Evolutionary conservation across 2,329 filamentous ascomycete genomes (phyloP), one percentile per base, ranked within the genome.

Genomic region (Diaporthe ilicicola): DNA sequence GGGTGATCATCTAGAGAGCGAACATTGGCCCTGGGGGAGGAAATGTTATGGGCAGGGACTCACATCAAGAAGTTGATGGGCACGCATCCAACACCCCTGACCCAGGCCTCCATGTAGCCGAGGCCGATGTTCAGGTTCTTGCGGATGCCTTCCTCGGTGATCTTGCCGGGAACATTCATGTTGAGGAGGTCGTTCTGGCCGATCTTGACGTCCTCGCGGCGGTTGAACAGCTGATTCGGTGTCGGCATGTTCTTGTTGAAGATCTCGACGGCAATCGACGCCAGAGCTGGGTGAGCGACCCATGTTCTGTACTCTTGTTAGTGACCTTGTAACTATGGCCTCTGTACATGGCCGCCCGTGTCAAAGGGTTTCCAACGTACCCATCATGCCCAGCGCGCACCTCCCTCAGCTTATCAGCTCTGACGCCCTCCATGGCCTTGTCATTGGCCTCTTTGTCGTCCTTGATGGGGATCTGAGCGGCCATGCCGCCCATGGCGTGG

Each of bases 191-290:
- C 96, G 78, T 96, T 97, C 78, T 91, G 91, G 56, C 91, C 91
- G 78, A 99, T 91, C 78, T 89, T 84, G 72, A 98, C 94, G 59
- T 98, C 95, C 82, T 98, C 94, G 74, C 95, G 92, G 74, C 95
- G 93, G 74, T 94, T 85, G 81, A 95, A 96, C 78, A 97, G 90
- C 84, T 99, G 96, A 86, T 99, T 99, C 59, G 96, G 95, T 4
- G 95, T 97, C 12, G 96, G 96, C 96, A 99, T 99, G 87, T 98
- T 86, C 86, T 95, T 92, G 89, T 98, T 97, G 89, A 99, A 99
- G 78, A 98, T 88, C 59, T 98, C 95, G 50, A 90, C 90, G 27
- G 96, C 95, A 77, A 98, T 97, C 71, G 87, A 76, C 5, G 96
- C 95, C 67, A 99, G 90, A 1, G 94, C 95, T 10, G 96, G 96